Evolutionary conservation across 2,329 filamentous ascomycete genomes (phyloP).

Genomic region (Paecilomyces niveus): DNA sequence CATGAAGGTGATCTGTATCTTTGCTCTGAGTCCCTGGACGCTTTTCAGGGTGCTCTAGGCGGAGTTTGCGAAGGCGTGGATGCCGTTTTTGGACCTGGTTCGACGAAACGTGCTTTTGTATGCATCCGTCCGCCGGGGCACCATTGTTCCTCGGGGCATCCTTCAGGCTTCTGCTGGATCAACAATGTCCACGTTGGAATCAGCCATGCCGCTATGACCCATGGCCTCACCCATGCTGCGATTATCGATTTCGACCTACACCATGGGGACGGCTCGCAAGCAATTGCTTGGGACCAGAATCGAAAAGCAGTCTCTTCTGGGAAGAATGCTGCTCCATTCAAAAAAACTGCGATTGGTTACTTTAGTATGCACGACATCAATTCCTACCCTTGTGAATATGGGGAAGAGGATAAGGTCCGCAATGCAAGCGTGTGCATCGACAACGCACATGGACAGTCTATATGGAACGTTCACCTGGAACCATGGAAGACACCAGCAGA

Average conservation of each 20-base stretch:
- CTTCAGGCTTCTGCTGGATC: slow-evolving; percentile 96
- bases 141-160: slow-evolving; percentile 82
- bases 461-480: slow-evolving; percentile 95
- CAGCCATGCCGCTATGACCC: slow-evolving; percentile 73
- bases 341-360: slow-evolving; percentile 85
- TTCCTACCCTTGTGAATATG: slow-evolving; percentile 90
- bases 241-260: slow-evolving; percentile 91
- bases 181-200: slow-evolving; percentile 98
- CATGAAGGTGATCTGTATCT: slow-evolving; percentile 91
- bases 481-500: slow-evolving; percentile 74
- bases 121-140: slow-evolving; percentile 90
- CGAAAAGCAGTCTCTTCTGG: slow-evolving; percentile 54
- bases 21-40: slow-evolving; percentile 74
- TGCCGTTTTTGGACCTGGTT: slow-evolving; percentile 60
- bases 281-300: slow-evolving; percentile 89
- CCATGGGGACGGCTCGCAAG: slow-evolving; percentile 91
- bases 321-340: slow-evolving; percentile 67
- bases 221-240: slow-evolving; percentile 86
- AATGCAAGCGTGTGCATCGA: slow-evolving; percentile 93
- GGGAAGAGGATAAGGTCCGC: slow-evolving; percentile 87
- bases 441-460: slow-evolving; percentile 83
- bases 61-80: slow-evolving; percentile 93
- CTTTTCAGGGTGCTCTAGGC: slow-evolving; percentile 84
- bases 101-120: slow-evolving; percentile 75
- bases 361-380: slow-evolving; percentile 98